Percentiles rank a stretch among this genome's conserved stretches.
Evolutionary conservation across 352 stramenopile species (phyloP).

Genomic region (Globisporangium rhizosaccharum): DNA sequence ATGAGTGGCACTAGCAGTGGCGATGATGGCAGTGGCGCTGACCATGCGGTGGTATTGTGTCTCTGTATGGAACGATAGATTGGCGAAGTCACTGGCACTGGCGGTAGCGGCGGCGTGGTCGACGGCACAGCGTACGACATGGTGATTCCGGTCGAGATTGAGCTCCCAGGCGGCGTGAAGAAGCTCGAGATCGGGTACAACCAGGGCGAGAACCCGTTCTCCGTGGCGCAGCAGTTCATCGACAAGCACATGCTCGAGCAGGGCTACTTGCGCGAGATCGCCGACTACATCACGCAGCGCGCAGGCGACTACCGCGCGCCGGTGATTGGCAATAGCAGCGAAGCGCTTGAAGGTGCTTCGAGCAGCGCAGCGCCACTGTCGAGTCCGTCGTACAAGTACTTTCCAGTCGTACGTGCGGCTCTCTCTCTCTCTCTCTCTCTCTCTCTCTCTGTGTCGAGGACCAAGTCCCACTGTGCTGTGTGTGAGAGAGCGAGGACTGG

Average conservation of each 20-base stretch:
- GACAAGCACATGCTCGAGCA: slow-evolving; percentile 94
- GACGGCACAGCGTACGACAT: slow-evolving; percentile 94
- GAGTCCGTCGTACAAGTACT: slow-evolving; percentile 47
- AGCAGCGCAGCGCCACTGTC: slow-evolving; percentile 3
- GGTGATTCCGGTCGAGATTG: slow-evolving; percentile 96
- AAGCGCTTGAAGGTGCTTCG: slow-evolving; percentile 12
- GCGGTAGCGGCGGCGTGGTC: slow-evolving; percentile 75
- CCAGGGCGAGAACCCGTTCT: slow-evolving; percentile 96
- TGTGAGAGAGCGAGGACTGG: slow-evolving; percentile 4
- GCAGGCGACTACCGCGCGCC: slow-evolving; percentile 75
- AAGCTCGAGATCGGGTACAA: slow-evolving; percentile 98
- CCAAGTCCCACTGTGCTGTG: slow-evolving; percentile 5
- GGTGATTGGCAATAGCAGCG: slow-evolving; percentile 37
- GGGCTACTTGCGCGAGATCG: slow-evolving; percentile 90
- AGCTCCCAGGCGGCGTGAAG: slow-evolving; percentile 87
- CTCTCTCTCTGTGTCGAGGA: no score
- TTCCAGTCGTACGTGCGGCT: slow-evolving; percentile 42
- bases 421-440: no score
- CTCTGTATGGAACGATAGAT: slow-evolving; percentile 30
- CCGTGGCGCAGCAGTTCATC: slow-evolving; percentile 95
- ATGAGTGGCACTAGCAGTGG: no score
- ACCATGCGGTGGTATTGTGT: neutral
- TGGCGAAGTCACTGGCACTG: slow-evolving; percentile 80
- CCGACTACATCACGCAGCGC: slow-evolving; percentile 94
- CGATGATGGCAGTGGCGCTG: neutral